Percentiles rank a stretch among this genome's conserved stretches.
Conservation (phyloP, 352 stramenopile genomes). For the Phytophthora citricola region DNA sequence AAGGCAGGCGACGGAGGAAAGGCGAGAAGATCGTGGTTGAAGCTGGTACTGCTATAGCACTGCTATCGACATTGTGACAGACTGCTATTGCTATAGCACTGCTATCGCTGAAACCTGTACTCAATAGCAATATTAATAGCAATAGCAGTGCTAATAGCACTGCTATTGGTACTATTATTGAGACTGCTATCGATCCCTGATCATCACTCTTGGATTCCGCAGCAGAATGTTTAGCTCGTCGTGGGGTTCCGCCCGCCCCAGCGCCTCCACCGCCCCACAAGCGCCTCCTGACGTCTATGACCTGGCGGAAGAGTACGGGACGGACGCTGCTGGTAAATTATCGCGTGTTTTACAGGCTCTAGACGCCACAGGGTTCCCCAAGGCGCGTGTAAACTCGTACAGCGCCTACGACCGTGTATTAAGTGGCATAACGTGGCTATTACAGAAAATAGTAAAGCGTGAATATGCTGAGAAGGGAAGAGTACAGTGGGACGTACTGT, state of each 20-base stretch:
- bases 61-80: too few relatives aligned
- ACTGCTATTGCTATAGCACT: too few relatives aligned
- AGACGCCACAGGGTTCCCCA: constrained; percentile 49
- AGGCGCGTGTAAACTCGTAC: constrained; percentile 48
- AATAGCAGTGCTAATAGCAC: too few relatives aligned
- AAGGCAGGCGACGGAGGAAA: too few relatives aligned
- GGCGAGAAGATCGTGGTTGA: too few relatives aligned
- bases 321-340: constrained; percentile 43
- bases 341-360: constrained; percentile 41
- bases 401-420: constrained; percentile 74
- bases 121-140: too few relatives aligned
- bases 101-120: too few relatives aligned
- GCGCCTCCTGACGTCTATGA: constrained; percentile 35
- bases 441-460: constrained; percentile 63
- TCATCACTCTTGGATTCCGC: constrained; percentile 15
- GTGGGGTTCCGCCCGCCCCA: constrained; percentile 16
- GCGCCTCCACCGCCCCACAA: constrained; percentile 1
- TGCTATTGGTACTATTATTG: too few relatives aligned
- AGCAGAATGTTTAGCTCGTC: constrained; percentile 33
- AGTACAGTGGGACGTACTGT: constrained; percentile 74
- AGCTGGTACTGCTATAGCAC: too few relatives aligned
- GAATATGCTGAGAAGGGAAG: constrained; percentile 48
- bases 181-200: not conserved
- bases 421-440: constrained; percentile 61
- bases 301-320: constrained; percentile 42